Base-by-base conservation (phyloP, 1,139 yeast species). In the Saccharomyces hybrid region DNA sequence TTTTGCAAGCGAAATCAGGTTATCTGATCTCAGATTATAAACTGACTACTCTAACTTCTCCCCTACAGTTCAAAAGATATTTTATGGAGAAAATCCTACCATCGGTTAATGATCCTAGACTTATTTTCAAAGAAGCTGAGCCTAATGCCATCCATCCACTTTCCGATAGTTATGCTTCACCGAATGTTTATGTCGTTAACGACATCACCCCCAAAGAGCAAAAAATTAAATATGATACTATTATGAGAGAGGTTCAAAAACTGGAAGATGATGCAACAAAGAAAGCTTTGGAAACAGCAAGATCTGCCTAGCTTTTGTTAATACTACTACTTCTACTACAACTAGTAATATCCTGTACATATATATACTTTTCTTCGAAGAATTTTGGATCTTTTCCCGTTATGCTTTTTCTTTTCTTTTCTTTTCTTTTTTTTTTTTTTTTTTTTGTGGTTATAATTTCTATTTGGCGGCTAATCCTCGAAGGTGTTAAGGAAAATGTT, bases 71-170 rank as follows among this genome's bases (percentile, higher is more conserved):
- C 52, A 73, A 74, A 56, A 59, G 68, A 0, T 81, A 79, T 59
- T 75, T 83, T 54, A 62, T 69, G 31, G 61, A 68, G 8, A 70
- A 77, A 49, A 75, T 86, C 7, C 72, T 78, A 34, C 25, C 25
- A 38, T 20, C 44, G 5, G 25, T 38, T 3, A 38, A 38, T 13
- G 79, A 80, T 38, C 71, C 74, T 13, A 70, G 68, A 52, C 72
- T 59, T 8, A 58, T 56, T 8, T 80, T 76, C 72, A 78, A 79
- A 62, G 95, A 86, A 69, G 78, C 84, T 65, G 81, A 82, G 67
- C 95, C 96, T 27, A 81, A 86, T 60, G 93, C 89, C 47, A 80
- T 89, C 53, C 81, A 86, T 70, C 73, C 88, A 61, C 77, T 81
- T 57, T 70, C 73, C 20, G 66, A 71, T 31, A 75, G 74, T 16